These are phyloP conservation scores for Monosporozyma yasuniensis DNA, from an alignment of 805 yeast species.

Conservation along the genomic window DNA sequence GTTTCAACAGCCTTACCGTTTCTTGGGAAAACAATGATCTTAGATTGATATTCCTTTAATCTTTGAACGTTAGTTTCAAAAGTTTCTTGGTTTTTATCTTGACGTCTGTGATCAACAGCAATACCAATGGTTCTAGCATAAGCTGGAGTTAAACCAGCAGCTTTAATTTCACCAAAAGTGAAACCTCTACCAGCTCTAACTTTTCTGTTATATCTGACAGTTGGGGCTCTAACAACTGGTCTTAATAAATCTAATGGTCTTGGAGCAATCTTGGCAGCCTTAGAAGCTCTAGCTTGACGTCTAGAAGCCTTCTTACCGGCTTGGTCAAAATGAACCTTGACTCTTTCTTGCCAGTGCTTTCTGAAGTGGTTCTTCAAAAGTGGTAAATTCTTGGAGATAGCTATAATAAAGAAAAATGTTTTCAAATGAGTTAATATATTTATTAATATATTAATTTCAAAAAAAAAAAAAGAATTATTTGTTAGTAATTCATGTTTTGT, in stretches of 20 bases:
- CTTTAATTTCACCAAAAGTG: conserved; percentile 95
- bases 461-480: no score
- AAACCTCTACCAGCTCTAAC: conserved; percentile 99
- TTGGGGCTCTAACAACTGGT: conserved; percentile 98
- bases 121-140: conserved; percentile 98
- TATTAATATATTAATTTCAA: neutral
- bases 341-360: conserved; percentile 99
- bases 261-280: conserved; percentile 95
- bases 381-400: conserved; percentile 98
- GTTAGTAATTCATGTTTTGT: conserved; percentile 2
- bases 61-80: conserved; percentile 92
- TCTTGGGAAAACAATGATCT: conserved; percentile 92
- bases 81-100: conserved; percentile 93
- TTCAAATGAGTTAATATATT: no score
- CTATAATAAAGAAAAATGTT: conserved; percentile 35
- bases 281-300: conserved; percentile 87
- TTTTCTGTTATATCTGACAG: conserved; percentile 98
- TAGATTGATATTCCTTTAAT: conserved; percentile 91
- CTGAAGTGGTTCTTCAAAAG: conserved; percentile 99
- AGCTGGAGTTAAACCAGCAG: conserved; percentile 87
- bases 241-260: conserved; percentile 93
- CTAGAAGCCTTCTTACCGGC: conserved; percentile 98
- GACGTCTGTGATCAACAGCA: conserved; percentile 99
- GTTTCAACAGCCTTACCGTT: conserved; percentile 68
- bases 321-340: conserved; percentile 99